phyloP scores from a whole-genome alignment of 495 filamentous ascomycete genomes.

The Corynascus novoguineensis region DNA sequence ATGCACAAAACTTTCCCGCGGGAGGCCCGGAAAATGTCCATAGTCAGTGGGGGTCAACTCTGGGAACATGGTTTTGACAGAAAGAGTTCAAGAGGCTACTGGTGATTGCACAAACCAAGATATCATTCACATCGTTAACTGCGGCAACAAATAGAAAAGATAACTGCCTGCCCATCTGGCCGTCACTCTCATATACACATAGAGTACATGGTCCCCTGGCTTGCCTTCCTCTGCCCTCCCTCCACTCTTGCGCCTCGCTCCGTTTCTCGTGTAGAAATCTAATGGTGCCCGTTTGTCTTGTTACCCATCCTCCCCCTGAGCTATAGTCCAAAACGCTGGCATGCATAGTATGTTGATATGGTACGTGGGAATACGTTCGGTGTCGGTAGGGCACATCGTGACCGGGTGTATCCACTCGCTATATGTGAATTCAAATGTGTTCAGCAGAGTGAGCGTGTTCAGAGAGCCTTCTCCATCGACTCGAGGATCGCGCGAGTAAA shows the following conservation, averaged over 20 bases:
- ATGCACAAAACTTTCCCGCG: not conserved
- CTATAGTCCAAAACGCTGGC: not conserved
- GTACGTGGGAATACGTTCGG: not conserved
- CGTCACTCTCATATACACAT: constrained; percentile 2
- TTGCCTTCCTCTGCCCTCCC: not conserved
- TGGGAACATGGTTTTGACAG: not conserved
- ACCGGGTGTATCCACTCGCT: constrained; percentile 5
- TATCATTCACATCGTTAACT: constrained; percentile 14
- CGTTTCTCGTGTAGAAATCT: constrained; percentile 9
- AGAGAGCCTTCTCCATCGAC: constrained; percentile 70
- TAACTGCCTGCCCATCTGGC: constrained; percentile 6
- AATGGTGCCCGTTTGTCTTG: not conserved
- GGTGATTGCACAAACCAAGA: not conserved
- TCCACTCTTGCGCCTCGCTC: not conserved
- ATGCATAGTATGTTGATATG: not conserved
- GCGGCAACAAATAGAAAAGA: constrained; percentile 3
- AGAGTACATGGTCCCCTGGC: constrained; percentile 4
- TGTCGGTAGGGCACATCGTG: not conserved
- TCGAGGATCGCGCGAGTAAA: constrained; percentile 90
- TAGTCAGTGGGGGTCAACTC: too few relatives aligned
- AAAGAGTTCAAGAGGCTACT: not conserved
- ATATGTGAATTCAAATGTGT: constrained; percentile 2
- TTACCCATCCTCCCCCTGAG: constrained; percentile 1
- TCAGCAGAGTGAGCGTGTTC: constrained; percentile 6
- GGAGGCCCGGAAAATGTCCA: not conserved